Base-by-base conservation (phyloP, 2,329 filamentous ascomycete genomes). In the Bipolaris gigantea region DNA sequence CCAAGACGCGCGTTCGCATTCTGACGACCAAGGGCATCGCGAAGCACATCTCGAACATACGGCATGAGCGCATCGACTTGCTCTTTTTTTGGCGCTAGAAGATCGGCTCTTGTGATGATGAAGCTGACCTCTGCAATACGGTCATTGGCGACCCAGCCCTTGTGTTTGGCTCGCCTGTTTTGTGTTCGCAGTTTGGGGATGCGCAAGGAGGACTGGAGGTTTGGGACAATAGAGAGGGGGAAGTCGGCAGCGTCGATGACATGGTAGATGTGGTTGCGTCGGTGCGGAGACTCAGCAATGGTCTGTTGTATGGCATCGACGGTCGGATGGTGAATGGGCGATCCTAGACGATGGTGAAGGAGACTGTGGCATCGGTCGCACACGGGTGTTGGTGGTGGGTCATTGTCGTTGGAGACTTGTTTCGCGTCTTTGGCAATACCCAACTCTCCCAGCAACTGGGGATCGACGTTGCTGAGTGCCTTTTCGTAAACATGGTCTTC, bases 231-330 rank as follows among this genome's bases (percentile, higher is more conserved):
- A 1, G 94, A 97, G 84, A 99, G 89, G 18, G 94, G 94, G 61
- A 99, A 97, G 74, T 99, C 94, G 56, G 92, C 94, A 2, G 94
- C 93, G 69, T 99, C 94, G 19, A 99, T 79, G 23, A 99, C 82
- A 74, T 99, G 94, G 72, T 97, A 99, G 57, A 99, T 87, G 74
- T 97, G 90, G 67, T 99, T 97, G 70, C 89, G 85, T 71, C 89
- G 89, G 75, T 95, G 87, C 0, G 92, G 92, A 1, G 93, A 96
- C 73, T 96, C 90, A 48, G 87, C 83, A 48, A 99, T 89, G 15
- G 92, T 96, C 59, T 91, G 87, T 61, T 87, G 85, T 48, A 99
- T 86, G 2, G 90, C 87, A 39, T 91, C 83, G 59, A 97, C 82
- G 1, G 87, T 88, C 0, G 94, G 94, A 68, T 96, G 90, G 50